Base-by-base conservation (phyloP, 768 basidiomycete species). In the Pleurotus eryngii region DNA sequence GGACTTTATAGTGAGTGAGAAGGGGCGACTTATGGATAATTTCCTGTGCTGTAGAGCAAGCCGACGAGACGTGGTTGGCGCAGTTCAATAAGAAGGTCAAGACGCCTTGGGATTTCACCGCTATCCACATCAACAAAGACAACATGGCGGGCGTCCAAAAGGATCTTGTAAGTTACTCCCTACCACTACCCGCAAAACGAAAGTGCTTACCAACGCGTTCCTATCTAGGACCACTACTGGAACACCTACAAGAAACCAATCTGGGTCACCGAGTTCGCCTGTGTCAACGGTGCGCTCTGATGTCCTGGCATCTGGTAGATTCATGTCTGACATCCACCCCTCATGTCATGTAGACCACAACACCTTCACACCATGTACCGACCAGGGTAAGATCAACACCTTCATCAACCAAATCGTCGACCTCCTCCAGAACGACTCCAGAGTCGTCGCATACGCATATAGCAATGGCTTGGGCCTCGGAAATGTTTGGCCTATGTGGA, bases 41-140 rank as follows among this genome's bases (percentile, higher is more conserved):
- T 46, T 46, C 40, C 55, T 48, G 46, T 14, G 35, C 38, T 48
- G 5, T 58, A 80, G 78, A 80, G 63, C 78, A 80, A 66, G 71
- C 70, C 7, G 78, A 77, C 35, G 77, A 80, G 61, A 77, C 76
- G 17, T 80, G 78, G 78, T 70, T 80, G 56, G 63, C 68, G 49
- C 60, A 73, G 53, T 80, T 80, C 60, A 55, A 65, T 35, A 57
- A 66, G 14, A 67, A 72, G 62, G 74, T 78, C 56, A 64, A 61
- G n/a, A 76, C 72, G 6, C 61, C 65, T 17, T 80, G 75, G 75
- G 76, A 80, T 64, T 74, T 79, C 40, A 79, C 77, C 18, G 71
- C 74, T n/a, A 67, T 80, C 39, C 78, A 80, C 61, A 68, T 80
- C 58, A 80, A 79, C 67, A 80, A 80, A 67, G 77, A 78, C 57